Evolutionary conservation across 495 filamentous ascomycete genomes (phyloP).

Genomic region (Amniculicola lignicola): DNA sequence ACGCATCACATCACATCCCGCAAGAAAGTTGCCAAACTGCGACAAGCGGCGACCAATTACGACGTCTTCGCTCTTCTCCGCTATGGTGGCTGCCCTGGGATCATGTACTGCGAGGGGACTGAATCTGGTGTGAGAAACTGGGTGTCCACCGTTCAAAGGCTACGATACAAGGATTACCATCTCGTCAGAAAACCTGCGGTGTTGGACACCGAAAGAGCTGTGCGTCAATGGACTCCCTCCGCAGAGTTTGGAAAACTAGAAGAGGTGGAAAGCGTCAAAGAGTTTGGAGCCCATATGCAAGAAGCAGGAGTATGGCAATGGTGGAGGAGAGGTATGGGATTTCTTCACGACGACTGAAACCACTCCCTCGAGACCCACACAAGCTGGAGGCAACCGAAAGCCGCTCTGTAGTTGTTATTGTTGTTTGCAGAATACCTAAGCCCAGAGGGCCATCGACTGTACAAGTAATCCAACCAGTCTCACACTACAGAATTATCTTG

Average conservation of each 20-base stretch:
- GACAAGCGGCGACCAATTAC: conserved; percentile 57
- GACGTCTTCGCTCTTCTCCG: conserved; percentile 61
- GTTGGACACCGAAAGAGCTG: conserved; percentile 3
- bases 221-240: background rate
- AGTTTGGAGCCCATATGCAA: conserved; percentile 40
- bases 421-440: too few species aligned
- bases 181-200: conserved; percentile 33
- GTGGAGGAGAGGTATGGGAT: conserved; percentile 45
- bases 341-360: conserved; percentile 17
- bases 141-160: conserved; percentile 52
- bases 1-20: conserved; percentile 82
- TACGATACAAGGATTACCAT: conserved; percentile 46
- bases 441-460: too few species aligned
- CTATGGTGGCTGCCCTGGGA: conserved; percentile 64
- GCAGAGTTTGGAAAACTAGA: conserved; percentile 22
- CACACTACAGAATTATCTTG: too few species aligned
- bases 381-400: too few species aligned
- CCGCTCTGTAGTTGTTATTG: too few species aligned
- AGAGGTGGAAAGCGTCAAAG: conserved; percentile 40
- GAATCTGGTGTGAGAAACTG: conserved; percentile 52
- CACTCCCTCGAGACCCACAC: too few species aligned
- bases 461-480: too few species aligned
- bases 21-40: conserved; percentile 67
- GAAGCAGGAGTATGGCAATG: conserved; percentile 35
- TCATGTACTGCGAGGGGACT: conserved; percentile 71